A percentile compares a stretch with the other conserved stretches of the same genome.
These are phyloP conservation scores for Excoecaria cochinchinensis DNA, from an alignment of 345 rosid species.

Conservation along the genomic window DNA sequence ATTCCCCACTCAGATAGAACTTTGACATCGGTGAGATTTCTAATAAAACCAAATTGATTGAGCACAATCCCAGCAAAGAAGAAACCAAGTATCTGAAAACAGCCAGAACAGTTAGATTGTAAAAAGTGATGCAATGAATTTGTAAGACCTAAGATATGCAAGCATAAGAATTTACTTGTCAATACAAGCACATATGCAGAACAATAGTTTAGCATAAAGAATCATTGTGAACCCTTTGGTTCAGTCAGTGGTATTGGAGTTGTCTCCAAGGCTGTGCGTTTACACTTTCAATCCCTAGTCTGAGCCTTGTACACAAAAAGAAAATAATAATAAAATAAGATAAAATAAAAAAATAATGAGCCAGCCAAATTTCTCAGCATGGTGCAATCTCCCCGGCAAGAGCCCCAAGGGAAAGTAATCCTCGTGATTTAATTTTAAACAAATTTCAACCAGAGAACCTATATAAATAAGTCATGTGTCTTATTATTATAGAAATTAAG, in stretches of 20 bases:
- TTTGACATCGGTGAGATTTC: conserved; percentile 92
- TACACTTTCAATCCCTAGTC: background rate
- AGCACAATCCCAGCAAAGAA: conserved; percentile 94
- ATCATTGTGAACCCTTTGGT: background rate
- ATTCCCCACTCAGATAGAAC: conserved; percentile 98
- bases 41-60: conserved; percentile 83
- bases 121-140: background rate
- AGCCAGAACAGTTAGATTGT: conserved; percentile 9
- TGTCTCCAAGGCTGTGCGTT: background rate
- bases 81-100: conserved; percentile 91
- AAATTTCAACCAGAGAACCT: background rate
- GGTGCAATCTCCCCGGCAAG: background rate
- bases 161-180: background rate
- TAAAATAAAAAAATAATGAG: background rate
- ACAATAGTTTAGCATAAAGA: background rate
- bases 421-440: background rate
- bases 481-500: background rate
- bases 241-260: background rate
- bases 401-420: background rate
- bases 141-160: background rate
- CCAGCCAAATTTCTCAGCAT: background rate
- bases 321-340: no score
- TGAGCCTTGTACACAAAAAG: background rate
- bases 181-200: background rate
- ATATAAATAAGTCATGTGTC: background rate